phyloP scores from a whole-genome alignment of 2,329 filamentous ascomycete genomes.

The Fusarium sacchari region DNA sequence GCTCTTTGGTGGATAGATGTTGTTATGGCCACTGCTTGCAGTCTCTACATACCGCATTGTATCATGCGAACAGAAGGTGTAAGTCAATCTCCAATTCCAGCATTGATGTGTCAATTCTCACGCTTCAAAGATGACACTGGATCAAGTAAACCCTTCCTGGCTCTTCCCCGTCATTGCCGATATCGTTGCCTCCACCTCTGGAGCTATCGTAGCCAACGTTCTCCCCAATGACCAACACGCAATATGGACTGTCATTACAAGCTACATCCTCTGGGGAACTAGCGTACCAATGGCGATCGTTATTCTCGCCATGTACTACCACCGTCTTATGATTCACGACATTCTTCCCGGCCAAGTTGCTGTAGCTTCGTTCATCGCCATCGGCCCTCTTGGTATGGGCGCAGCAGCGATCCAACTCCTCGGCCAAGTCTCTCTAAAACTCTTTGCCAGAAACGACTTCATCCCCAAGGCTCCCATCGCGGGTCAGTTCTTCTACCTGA shows the following conservation, averaged over 20 bases:
- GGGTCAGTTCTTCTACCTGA: conserved; percentile 64
- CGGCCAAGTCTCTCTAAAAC: conserved; percentile 51
- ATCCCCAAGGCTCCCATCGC: conserved; percentile 54
- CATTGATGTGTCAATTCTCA: not conserved
- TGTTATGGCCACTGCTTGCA: conserved; percentile 56
- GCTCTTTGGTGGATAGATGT: conserved; percentile 64
- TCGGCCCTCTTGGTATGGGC: conserved; percentile 71
- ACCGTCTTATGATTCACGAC: conserved; percentile 68
- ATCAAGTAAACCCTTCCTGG: conserved; percentile 66
- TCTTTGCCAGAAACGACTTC: conserved; percentile 47
- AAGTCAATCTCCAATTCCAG: conserved; percentile 36
- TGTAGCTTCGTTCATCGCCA: conserved; percentile 69
- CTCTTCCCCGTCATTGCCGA: conserved; percentile 70
- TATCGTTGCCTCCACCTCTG: conserved; percentile 69
- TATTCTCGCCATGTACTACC: conserved; percentile 69
- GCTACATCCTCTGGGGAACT: conserved; percentile 71
- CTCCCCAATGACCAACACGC: conserved; percentile 61
- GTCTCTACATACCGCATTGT: conserved; percentile 61
- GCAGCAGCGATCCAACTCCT: conserved; percentile 61
- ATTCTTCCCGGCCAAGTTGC: conserved; percentile 69
- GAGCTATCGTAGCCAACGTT: conserved; percentile 65
- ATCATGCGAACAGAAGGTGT: conserved; percentile 51
- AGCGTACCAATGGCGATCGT: conserved; percentile 62
- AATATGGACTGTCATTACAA: conserved; percentile 64
- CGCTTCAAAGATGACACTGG: conserved; percentile 26